Base-by-base conservation (phyloP, 2,329 filamentous ascomycete genomes). In the Furcasterigmium furcatum region DNA sequence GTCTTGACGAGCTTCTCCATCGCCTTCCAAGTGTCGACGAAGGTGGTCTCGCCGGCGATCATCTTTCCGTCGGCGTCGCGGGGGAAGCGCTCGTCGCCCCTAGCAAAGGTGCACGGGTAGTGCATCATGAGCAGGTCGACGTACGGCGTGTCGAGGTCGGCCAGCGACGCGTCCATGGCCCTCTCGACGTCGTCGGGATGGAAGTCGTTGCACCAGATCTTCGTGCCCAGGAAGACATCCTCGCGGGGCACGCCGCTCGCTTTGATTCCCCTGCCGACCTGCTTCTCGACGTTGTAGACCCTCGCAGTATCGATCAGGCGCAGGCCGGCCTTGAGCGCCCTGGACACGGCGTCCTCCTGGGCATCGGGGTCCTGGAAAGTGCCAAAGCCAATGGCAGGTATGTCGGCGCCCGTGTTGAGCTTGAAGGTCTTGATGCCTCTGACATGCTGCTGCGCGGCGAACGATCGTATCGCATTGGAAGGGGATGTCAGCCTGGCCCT, bases 301-400 rank as follows among this genome's bases (percentile, higher is more conserved):
- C 44, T 43, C 5, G 56, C 54, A 3, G 62, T 66, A 35, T 69
- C 65, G 35, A 71, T 67, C 5, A 62, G 59, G 1, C 67, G 59
- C 36, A 60, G 54, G 1, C 66, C 64, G 4, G 51, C 50, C n/a
- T 58, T 54, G 19, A 68, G 47, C 6, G 58, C 59, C 8, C 41
- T 36, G 12, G 21, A 41, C 2, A 61, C 60, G 9, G 55, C 53
- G 5, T 49, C 29, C 46, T 60, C 56, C 20, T 61, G 59, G 0
- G 52, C 54, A 41, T 58, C 58, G 1, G 56, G 50, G n/a, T 62
- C 54, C 32, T 63, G 55, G 32, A 61, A 62, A 5, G 57, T 62
- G 0, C 59, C 58, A 40, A 63, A 58, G 2, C 58, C 60, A n/a
- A 63, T 52, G 9, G 59, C 58, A 1, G 59, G 58, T 14, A 60